Conservation (phyloP, 2,329 filamentous ascomycete genomes). For the Beauveria medogensis region DNA sequence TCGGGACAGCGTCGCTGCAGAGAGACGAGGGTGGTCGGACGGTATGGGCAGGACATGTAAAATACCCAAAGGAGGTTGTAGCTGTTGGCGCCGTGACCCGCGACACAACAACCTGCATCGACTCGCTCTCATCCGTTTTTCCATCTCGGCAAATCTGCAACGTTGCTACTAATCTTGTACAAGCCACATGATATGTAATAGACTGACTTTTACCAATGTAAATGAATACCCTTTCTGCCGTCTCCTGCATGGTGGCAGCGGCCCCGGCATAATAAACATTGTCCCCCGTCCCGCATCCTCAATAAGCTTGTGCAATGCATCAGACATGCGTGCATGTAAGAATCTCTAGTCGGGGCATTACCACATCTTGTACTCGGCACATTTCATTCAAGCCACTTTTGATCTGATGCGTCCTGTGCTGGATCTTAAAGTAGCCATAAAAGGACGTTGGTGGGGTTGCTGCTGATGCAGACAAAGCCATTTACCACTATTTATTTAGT, state of each 20-base stretch:
- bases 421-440: background rate
- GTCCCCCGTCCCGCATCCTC: background rate
- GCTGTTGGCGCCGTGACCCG: background rate
- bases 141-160: background rate
- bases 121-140: background rate
- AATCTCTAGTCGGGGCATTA: background rate
- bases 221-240: background rate
- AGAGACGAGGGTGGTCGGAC: background rate
- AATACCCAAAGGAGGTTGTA: background rate
- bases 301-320: background rate
- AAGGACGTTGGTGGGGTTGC: background rate
- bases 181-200: background rate
- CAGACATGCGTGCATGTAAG: background rate
- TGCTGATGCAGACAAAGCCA: background rate
- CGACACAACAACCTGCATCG: background rate
- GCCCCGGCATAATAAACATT: background rate
- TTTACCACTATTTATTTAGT: too few relatives aligned
- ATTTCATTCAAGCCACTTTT: background rate
- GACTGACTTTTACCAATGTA: background rate
- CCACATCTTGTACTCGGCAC: background rate
- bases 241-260: background rate
- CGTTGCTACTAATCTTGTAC: background rate
- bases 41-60: background rate
- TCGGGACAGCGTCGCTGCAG: too few relatives aligned
- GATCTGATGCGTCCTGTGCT: background rate